phyloP scores from a whole-genome alignment of 306 rosid genomes.

The Cucumis melo region DNA sequence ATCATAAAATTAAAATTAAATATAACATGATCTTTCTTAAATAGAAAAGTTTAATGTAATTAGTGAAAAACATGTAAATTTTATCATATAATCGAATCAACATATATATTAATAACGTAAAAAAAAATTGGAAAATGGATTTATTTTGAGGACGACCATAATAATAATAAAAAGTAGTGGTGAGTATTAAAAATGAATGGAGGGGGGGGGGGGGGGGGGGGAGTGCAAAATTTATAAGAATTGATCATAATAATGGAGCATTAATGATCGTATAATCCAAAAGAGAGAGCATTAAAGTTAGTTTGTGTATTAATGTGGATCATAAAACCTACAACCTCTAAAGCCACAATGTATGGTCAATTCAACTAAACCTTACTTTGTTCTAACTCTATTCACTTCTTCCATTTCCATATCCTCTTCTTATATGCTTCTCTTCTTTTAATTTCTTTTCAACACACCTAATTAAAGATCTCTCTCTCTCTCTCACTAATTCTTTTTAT shows the following conservation, averaged over 20 bases:
- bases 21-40: too few species aligned
- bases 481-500: not conserved
- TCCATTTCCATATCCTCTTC: not conserved
- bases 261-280: not conserved
- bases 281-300: not conserved
- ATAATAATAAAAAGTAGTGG: not conserved
- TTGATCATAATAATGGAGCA: not conserved
- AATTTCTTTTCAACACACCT: not conserved
- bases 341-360: not conserved
- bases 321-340: not conserved
- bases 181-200: not conserved
- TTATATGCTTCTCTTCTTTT: too few species aligned
- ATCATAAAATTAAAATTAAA: too few species aligned
- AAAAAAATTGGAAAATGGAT: too few species aligned
- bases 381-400: not conserved
- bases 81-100: too few species aligned
- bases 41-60: too few species aligned
- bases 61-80: too few species aligned
- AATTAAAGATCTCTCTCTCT: not conserved
- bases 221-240: not conserved
- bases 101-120: too few species aligned
- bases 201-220: not conserved
- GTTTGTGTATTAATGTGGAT: not conserved
- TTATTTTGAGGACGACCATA: too few species aligned
- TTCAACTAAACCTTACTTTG: not conserved